phyloP scores from a whole-genome alignment of 2,329 filamentous ascomycete species.

The Aspergillus fumigatus region DNA sequence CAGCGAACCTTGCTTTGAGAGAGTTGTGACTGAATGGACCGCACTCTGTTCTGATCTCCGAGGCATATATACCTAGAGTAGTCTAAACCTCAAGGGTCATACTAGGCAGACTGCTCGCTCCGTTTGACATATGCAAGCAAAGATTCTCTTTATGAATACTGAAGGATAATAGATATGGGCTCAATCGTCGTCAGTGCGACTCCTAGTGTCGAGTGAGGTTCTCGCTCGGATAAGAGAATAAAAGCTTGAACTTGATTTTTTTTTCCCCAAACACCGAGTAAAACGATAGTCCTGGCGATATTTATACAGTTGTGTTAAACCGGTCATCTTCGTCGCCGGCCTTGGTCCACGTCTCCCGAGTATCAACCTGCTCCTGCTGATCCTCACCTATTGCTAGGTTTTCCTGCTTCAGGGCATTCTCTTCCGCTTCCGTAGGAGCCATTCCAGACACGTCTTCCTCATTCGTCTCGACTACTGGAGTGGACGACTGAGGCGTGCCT shows the following conservation, averaged over 20 bases:
- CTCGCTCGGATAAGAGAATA: background rate
- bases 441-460: conserved; percentile 10
- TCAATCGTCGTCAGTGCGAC: background rate
- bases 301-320: conserved; percentile 45
- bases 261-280: background rate
- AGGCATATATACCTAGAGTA: too few relatives aligned
- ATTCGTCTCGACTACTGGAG: conserved; percentile 9
- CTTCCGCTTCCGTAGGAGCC: conserved; percentile 26
- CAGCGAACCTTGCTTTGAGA: too few relatives aligned
- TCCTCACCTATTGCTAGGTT: conserved; percentile 37
- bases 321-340: conserved; percentile 44
- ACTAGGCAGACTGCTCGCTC: too few relatives aligned
- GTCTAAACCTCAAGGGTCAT: too few relatives aligned
- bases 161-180: background rate
- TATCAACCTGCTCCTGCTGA: conserved; percentile 38
- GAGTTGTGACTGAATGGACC: too few relatives aligned
- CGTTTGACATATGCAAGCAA: too few relatives aligned
- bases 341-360: conserved; percentile 41
- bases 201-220: too few relatives aligned
- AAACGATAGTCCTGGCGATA: background rate
- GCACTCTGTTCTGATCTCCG: too few relatives aligned
- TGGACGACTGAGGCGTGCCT: conserved; percentile 11
- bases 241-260: background rate
- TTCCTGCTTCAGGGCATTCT: conserved; percentile 34
- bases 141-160: too few relatives aligned